Evolutionary conservation across 176 grass and related monocot genomes (phyloP), one percentile per base, ranked within the genome.

Genomic region (Coix lacrymajobi): DNA sequence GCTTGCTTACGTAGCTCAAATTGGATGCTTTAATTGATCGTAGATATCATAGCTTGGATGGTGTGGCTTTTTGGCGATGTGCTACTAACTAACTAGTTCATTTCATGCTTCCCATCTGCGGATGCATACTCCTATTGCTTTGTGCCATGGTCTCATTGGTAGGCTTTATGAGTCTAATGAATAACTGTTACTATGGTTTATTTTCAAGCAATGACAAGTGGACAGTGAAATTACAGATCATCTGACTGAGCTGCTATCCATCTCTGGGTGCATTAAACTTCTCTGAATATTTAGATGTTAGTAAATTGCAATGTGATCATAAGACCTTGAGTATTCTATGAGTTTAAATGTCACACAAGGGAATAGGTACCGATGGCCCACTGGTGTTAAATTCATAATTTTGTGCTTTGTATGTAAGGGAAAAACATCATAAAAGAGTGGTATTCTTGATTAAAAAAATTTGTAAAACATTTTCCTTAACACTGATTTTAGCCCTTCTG

Each of bases 81-180:
- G 40, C 8, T 34, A 62, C 4, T 74, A 30, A 29, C 25, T 29
- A 17, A 26, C 30, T 83, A 75, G 30, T 71, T 30, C 15, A 56
- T 67, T 54, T 76, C 69, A 70, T 81, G 41, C 63, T 13, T 78
- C 30, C 25, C 63, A 76, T 63, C 81, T 10, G 12, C 29, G 62
- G 9, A 22, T 30, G 25, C 4, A 62, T 72, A 13, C 11, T 75
- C 62, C 46, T 79, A 26, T 61, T 49, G 4, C 34, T 19, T 11
- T 5, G 14, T 32, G 38, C 6, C 3, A 10, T 40, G 30, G 7
- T 37, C 28, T 70, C 40, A 2, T 57, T 64, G 15, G 20, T 45
- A 64, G 19, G 44, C 39, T 69, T 58, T 22, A 36, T 15, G 32
- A 77, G 22, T 64, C 62, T 85, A 51, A 30, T 20, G 0, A 43